phyloP scores from a whole-genome alignment of 2,329 filamentous ascomycete genomes.

The Pseudomassariella vexata region DNA sequence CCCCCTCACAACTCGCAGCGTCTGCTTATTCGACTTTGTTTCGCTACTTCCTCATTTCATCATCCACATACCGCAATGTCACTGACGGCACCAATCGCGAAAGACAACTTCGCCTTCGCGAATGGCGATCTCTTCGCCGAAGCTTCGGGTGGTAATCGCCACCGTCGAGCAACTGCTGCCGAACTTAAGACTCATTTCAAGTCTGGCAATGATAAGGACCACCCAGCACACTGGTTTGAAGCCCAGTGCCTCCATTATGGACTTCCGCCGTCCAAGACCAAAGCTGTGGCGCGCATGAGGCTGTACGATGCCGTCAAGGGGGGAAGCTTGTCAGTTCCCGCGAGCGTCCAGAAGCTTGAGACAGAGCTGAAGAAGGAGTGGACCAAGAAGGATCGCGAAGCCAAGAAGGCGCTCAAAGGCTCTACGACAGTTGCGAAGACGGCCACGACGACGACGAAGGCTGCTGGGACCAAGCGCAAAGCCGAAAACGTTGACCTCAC shows the following conservation, averaged over 20 bases:
- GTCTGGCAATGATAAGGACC: conserved; percentile 35
- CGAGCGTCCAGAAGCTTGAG: conserved; percentile 43
- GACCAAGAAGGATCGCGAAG: conserved; percentile 41
- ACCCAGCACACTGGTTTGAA: conserved; percentile 55
- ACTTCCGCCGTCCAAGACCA: conserved; percentile 48
- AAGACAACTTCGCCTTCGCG: conserved; percentile 35
- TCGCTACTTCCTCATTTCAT: not conserved
- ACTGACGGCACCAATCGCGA: conserved; percentile 20
- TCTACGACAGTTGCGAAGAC: not conserved
- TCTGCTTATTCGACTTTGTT: not conserved
- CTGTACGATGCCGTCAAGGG: conserved; percentile 50
- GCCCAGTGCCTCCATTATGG: conserved; percentile 60
- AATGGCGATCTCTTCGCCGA: conserved; percentile 38
- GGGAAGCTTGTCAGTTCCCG: conserved; percentile 42
- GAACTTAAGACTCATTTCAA: conserved; percentile 42
- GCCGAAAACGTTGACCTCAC: conserved; percentile 19
- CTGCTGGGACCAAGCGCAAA: conserved; percentile 22
- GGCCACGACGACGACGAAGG: conserved; percentile 2
- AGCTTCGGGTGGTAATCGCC: conserved; percentile 34
- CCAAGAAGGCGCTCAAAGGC: conserved; percentile 31
- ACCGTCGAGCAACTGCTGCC: conserved; percentile 35
- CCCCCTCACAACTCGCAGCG: not conserved
- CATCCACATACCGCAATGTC: conserved; percentile 13
- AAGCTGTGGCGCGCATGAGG: conserved; percentile 52
- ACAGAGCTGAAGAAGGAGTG: conserved; percentile 52